Evolutionary conservation across 2,329 filamentous ascomycete species (phyloP).

Genomic region (Penicillium sp.): DNA sequence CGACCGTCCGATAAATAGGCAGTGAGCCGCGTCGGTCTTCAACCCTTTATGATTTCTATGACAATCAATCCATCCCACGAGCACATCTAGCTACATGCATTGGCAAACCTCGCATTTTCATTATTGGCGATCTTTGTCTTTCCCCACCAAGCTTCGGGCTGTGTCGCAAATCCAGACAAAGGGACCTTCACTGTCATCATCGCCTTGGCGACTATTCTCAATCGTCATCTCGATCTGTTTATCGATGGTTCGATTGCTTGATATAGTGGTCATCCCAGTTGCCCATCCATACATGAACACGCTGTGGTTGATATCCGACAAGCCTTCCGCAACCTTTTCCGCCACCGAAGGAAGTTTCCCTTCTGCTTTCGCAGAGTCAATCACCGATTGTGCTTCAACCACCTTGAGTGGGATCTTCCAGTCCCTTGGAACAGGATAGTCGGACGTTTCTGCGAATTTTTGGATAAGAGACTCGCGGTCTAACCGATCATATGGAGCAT

Average conservation of each 20-base stretch:
- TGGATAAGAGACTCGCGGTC: conserved; percentile 34
- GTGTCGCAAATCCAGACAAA: conserved; percentile 64
- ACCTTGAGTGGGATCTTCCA: conserved; percentile 62
- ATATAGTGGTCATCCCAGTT: conserved; percentile 62
- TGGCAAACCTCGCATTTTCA: conserved; percentile 12
- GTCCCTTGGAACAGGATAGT: conserved; percentile 53
- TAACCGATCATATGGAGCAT: conserved; percentile 37
- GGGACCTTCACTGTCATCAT: conserved; percentile 56
- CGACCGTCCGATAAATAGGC: conserved; percentile 35
- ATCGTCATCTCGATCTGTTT: conserved; percentile 63
- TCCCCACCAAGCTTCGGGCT: conserved; percentile 65
- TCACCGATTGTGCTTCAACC: conserved; percentile 49
- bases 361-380: conserved; percentile 29
- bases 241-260: conserved; percentile 66
- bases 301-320: conserved; percentile 64
- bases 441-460: conserved; percentile 49
- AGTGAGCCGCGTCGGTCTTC: neutral
- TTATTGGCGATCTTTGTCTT: conserved; percentile 53
- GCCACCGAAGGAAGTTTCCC: conserved; percentile 48
- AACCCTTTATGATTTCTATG: neutral
- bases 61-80: neutral
- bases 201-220: conserved; percentile 50
- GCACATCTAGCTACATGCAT: neutral
- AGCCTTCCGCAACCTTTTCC: conserved; percentile 43
- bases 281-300: conserved; percentile 74